phyloP scores from a whole-genome alignment of 2,329 filamentous ascomycete genomes.

The Colletotrichum nymphaeae region DNA sequence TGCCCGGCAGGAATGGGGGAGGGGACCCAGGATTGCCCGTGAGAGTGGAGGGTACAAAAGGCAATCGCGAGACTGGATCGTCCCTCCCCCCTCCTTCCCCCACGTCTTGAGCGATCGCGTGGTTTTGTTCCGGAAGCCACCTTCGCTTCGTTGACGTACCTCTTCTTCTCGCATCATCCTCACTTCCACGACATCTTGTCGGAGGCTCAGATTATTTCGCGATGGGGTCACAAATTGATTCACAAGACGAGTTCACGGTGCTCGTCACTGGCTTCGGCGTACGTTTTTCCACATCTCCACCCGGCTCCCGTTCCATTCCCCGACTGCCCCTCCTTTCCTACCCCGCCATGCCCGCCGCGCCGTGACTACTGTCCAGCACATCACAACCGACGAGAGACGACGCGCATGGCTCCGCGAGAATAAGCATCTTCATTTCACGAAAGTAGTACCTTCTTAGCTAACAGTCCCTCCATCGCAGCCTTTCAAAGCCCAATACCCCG shows the following conservation, averaged over 20 bases:
- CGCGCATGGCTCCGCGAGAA: not conserved
- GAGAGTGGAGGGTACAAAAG: not conserved
- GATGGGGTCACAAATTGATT: constrained; percentile 50
- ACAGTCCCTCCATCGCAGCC: constrained; percentile 62
- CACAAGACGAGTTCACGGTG: constrained; percentile 64
- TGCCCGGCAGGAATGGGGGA: not conserved
- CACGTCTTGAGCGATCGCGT: not conserved
- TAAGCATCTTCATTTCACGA: not conserved
- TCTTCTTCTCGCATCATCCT: not conserved
- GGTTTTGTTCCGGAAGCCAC: not conserved
- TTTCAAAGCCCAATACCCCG: constrained; percentile 76
- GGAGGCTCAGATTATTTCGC: not conserved
- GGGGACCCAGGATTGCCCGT: too few species aligned
- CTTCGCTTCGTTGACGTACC: not conserved
- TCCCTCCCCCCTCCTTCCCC: not conserved
- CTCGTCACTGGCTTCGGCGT: constrained; percentile 73
- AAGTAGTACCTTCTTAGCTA: constrained; percentile 22
- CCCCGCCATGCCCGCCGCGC: constrained; percentile 22
- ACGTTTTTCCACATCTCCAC: constrained; percentile 45
- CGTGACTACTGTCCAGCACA: not conserved
- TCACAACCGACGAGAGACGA: not conserved
- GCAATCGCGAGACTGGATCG: not conserved
- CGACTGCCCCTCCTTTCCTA: constrained; percentile 8
- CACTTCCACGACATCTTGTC: not conserved
- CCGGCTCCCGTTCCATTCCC: not conserved